A percentile compares a stretch with the other conserved stretches of the same genome.
These are phyloP conservation scores for Aureobasidium mangrovei DNA, from an alignment of 2,329 filamentous ascomycete species.

Conservation along the genomic window DNA sequence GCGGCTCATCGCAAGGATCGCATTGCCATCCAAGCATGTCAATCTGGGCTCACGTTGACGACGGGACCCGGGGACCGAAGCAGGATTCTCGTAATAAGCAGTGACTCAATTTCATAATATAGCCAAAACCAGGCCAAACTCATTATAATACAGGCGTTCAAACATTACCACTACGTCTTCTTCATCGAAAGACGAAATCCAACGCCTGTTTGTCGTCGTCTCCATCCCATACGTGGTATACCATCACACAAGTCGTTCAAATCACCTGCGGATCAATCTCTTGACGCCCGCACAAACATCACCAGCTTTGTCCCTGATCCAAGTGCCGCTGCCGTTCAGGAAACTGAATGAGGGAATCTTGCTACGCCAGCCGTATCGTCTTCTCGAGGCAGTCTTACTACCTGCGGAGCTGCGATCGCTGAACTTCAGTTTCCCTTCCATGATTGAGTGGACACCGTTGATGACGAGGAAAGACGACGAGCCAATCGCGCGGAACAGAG, in stretches of 20 bases:
- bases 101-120: too few species aligned
- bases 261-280: slow-evolving; percentile 17
- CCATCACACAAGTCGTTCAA: neutral
- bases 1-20: too few species aligned
- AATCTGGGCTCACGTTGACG: too few species aligned
- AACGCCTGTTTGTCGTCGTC: slow-evolving; percentile 1
- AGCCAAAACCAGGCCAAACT: too few species aligned
- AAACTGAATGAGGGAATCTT: slow-evolving; percentile 4
- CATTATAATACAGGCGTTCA: too few species aligned
- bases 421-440: slow-evolving; percentile 72
- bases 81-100: too few species aligned
- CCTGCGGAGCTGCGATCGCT: slow-evolving; percentile 17
- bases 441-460: slow-evolving; percentile 72
- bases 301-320: slow-evolving; percentile 20
- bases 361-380: slow-evolving; percentile 10
- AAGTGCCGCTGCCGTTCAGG: neutral
- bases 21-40: too few species aligned
- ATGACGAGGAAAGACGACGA: slow-evolving; percentile 73
- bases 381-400: slow-evolving; percentile 10
- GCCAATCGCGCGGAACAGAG: slow-evolving; percentile 80
- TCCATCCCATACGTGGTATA: neutral
- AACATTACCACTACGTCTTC: too few species aligned
- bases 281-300: slow-evolving; percentile 26
- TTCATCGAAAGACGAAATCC: neutral
- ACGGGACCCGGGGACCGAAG: too few species aligned